Evolutionary conservation across 176 grass and related monocot species (phyloP).

Genomic region (Eleusine coracana): DNA sequence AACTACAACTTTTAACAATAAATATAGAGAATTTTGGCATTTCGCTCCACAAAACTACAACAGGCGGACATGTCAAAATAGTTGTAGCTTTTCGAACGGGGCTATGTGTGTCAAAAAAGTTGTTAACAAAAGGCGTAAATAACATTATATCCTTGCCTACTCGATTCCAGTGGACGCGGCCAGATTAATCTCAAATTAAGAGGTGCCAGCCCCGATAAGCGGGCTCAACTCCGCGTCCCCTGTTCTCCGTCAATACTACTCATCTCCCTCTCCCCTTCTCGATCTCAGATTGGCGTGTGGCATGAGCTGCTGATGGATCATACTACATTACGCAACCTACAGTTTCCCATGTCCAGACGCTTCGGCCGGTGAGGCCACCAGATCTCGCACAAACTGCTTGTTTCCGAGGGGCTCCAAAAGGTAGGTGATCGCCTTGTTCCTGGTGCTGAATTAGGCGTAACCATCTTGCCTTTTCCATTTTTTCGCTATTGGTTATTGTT

Average conservation of each 20-base stretch:
- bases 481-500: background rate
- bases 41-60: no score
- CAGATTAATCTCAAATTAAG: conserved; percentile 5
- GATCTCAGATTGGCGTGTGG: background rate
- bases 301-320: conserved; percentile 13
- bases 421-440: conserved; percentile 32
- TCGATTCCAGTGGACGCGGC: background rate
- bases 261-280: background rate
- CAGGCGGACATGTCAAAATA: no score
- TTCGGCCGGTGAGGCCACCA: background rate
- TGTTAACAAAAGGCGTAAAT: background rate
- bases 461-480: background rate
- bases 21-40: no score
- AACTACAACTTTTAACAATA: no score
- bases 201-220: background rate
- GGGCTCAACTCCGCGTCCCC: background rate
- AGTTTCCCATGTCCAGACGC: background rate
- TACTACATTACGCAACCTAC: background rate
- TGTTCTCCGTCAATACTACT: no score
- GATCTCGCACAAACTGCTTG: background rate
- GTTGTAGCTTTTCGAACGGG: no score
- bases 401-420: background rate
- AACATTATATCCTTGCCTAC: background rate
- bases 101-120: no score
- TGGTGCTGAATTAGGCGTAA: background rate